Evolutionary conservation across 169 alveolate species (phyloP), one percentile per base, ranked within the genome.

Genomic region (Plasmodium cynomolgi): DNA sequence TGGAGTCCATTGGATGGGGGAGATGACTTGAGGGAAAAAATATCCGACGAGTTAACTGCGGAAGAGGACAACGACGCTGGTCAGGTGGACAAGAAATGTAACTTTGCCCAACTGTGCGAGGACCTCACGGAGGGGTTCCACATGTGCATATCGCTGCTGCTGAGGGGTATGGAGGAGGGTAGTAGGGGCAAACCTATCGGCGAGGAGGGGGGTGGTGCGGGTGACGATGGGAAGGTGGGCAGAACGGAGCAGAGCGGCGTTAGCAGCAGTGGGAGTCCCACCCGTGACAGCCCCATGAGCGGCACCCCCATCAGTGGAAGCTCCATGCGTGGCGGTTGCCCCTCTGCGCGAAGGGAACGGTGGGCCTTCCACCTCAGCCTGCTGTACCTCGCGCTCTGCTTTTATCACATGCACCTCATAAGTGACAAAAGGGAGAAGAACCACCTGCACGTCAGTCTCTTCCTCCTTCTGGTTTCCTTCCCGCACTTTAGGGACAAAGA

Each of bases 341-440:
- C 71, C 37, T 20, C 58, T n/a, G 11, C 88, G n/a, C 74, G 33
- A 50, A 41, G 31, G n/a, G 84, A 20, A 9, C n/a, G 37, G 31
- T 8, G 77, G 37, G 41, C 5, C 33, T 90, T 80, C 82, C 26
- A 80, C 15, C 6, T 90, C 44, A 34, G 50, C 74, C 34, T 90
- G 13, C 1, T 90, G 58, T 90, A 90, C 50, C 68, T 90, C 72
- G 82, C 94, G 26, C 71, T 90, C 31, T 90, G 94, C 54, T 90
- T 62, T 80, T 90, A 90, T 68, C 41, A 90, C 82, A 80, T 90
- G 56, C 82, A 90, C 73, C 83, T 90, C 44, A 41, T 90, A 90
- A 90, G 54, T 90, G 80, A 62, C 81, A 26, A 90, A 20, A 23
- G 50, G 26, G 33, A 2, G 23, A 39, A 7, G 29, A 26, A 90